These are phyloP conservation scores for Juglanconis oblonga DNA, from an alignment of 2,329 filamentous ascomycete species.

Conservation along the genomic window DNA sequence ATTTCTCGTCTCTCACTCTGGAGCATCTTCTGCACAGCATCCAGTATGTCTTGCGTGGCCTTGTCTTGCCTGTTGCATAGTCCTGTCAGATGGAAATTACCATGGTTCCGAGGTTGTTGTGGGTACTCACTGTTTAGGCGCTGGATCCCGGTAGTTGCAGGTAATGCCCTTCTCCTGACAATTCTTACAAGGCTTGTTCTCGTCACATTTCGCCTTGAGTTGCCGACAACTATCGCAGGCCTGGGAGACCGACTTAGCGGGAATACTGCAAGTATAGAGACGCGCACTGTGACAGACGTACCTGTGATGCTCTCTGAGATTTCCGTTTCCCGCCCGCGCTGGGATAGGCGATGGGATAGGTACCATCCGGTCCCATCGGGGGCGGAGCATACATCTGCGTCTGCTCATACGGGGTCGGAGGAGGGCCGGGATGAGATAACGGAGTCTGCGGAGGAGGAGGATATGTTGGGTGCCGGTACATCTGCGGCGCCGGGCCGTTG, in stretches of 20 bases:
- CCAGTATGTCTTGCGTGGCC: constrained; percentile 57
- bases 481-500: constrained; percentile 41
- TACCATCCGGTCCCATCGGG: constrained; percentile 34
- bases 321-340: constrained; percentile 53
- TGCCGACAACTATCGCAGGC: constrained; percentile 89
- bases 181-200: constrained; percentile 77
- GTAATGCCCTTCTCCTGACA: constrained; percentile 82
- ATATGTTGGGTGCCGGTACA: constrained; percentile 40
- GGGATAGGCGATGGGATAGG: constrained; percentile 39
- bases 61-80: constrained; percentile 50
- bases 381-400: constrained; percentile 25
- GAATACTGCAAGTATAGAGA: not conserved
- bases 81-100: not conserved
- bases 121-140: constrained; percentile 76
- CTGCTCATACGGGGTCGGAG: constrained; percentile 34
- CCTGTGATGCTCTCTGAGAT: constrained; percentile 64
- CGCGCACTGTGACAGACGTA: constrained; percentile 28
- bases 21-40: constrained; percentile 45
- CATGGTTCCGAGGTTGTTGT: not conserved
- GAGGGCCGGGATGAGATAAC: constrained; percentile 25
- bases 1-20: constrained; percentile 18
- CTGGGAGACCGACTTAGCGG: constrained; percentile 38
- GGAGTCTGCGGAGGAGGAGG: constrained; percentile 40
- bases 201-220: constrained; percentile 88
- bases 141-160: constrained; percentile 87